Base-by-base conservation (phyloP, 192 early-diverging fungal species). In the Coemansia pectinata region DNA sequence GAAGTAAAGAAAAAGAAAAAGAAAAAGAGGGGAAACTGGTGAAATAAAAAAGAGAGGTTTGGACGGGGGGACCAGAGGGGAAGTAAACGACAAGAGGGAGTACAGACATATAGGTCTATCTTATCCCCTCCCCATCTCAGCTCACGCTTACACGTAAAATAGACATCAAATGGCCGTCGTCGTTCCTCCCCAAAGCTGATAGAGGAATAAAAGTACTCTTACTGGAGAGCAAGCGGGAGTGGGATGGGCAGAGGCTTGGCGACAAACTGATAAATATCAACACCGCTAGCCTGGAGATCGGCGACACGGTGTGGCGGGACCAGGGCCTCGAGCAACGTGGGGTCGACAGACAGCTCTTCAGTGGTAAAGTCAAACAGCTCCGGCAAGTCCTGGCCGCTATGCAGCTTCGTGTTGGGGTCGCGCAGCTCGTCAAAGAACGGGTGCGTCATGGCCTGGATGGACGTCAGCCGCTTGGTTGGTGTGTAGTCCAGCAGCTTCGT, bases 361-460 rank as follows among this genome's bases (percentile, higher is more conserved):
- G 67, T 67, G 17, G 90, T 88, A 77, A 99, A 99, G 73, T 98
- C 91, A 87, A 99, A 99, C 53, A 98, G 86, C 72, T 86, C 84
- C 5, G 97, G 97, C 27, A 98, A 86, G 19, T 91, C 88, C 63
- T 86, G 85, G 36, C 95, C 97, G 64, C 89, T 95, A 39, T 91
- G 87, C 76, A 98, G 81, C 71, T 81, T 87, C 17, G 95, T 94
- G 29, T 89, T 90, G 14, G 93, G 94, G 42, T 90, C 74, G 53
- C 97, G 89, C 78, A 99, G 85, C 77, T 98, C 96, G 83, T 99
- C 96, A 88, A 99, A 99, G 87, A 98, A 99, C 34, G 91, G 91
- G 71, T 96, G 93, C 55, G 90, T 86, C 89, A 99, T 89, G 8
- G 95, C 95, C 78, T 97, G 92, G 70, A 94, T 89, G 33, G 96